Conservation (phyloP, 2,329 filamentous ascomycete genomes). For the Coleophoma cylindrospora region DNA sequence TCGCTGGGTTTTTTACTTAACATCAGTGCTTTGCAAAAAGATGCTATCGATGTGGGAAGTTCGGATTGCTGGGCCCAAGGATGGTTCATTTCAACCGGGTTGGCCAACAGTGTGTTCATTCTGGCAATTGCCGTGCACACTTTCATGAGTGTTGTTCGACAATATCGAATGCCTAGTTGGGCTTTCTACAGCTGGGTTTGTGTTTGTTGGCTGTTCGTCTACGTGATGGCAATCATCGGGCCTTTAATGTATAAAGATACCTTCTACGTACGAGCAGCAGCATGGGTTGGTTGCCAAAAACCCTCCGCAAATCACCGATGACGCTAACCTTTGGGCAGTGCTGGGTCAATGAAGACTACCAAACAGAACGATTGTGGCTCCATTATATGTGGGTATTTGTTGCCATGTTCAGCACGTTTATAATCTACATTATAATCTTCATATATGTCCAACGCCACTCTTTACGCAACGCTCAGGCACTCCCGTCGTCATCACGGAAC, state of each 20-base stretch:
- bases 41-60: conserved; percentile 49
- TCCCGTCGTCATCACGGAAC: background rate
- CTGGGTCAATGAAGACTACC: conserved; percentile 55
- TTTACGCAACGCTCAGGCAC: background rate
- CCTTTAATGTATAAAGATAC: conserved; percentile 29
- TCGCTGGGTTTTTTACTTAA: conserved; percentile 60
- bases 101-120: conserved; percentile 64
- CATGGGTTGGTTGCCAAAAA: conserved; percentile 43
- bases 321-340: conserved; percentile 36
- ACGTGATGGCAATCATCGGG: conserved; percentile 49
- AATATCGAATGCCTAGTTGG: conserved; percentile 44
- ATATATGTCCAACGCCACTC: conserved; percentile 14
- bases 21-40: conserved; percentile 47
- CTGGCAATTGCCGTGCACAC: conserved; percentile 62
- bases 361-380: conserved; percentile 49
- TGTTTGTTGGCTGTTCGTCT: conserved; percentile 53
- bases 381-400: conserved; percentile 64
- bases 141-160: conserved; percentile 55
- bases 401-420: conserved; percentile 41
- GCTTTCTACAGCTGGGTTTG: conserved; percentile 44
- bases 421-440: conserved; percentile 37
- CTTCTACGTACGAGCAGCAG: conserved; percentile 58
- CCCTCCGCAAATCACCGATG: background rate
- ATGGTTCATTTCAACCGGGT: conserved; percentile 61
- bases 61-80: conserved; percentile 58